phyloP scores from a whole-genome alignment of 2,329 filamentous ascomycete genomes.

The Sarocladium brachiariae region DNA sequence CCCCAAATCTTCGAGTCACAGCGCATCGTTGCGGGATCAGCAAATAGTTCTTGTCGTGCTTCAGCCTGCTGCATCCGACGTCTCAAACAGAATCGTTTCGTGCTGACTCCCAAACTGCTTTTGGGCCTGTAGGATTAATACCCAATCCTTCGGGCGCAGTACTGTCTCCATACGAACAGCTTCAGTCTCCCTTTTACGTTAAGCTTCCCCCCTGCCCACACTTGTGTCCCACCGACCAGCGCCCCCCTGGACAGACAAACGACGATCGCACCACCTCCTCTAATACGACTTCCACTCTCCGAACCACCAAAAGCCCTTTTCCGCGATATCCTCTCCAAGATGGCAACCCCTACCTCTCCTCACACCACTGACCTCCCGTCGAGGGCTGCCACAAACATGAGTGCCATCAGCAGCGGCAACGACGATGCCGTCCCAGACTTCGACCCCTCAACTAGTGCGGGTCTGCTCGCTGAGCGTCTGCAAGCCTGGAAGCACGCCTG shows the following conservation, averaged over 20 bases:
- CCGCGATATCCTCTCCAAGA: slow-evolving; percentile 10
- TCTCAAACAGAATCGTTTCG: not conserved
- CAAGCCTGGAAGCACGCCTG: slow-evolving; percentile 96
- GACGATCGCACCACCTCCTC: not conserved
- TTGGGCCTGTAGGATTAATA: not conserved
- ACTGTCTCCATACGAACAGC: not conserved
- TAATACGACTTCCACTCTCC: no score
- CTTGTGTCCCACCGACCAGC: not conserved
- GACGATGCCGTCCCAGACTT: slow-evolving; percentile 54
- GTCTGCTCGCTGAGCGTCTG: slow-evolving; percentile 76
- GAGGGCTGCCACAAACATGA: slow-evolving; percentile 39
- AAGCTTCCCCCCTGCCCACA: no score
- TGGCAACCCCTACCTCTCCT: slow-evolving; percentile 24
- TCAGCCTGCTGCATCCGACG: not conserved
- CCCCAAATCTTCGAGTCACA: not conserved
- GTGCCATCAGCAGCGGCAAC: slow-evolving; percentile 30
- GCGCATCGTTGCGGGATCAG: not conserved
- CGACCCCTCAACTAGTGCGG: slow-evolving; percentile 59
- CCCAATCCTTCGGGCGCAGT: not conserved
- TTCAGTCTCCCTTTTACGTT: no score
- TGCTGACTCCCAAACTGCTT: not conserved
- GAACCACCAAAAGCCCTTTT: not conserved
- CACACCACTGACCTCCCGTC: slow-evolving; percentile 32
- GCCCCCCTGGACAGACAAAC: not conserved
- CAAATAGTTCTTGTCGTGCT: not conserved